phyloP scores from a whole-genome alignment of 371 early-diverging fungal genomes.

The Rhizopus sp. region DNA sequence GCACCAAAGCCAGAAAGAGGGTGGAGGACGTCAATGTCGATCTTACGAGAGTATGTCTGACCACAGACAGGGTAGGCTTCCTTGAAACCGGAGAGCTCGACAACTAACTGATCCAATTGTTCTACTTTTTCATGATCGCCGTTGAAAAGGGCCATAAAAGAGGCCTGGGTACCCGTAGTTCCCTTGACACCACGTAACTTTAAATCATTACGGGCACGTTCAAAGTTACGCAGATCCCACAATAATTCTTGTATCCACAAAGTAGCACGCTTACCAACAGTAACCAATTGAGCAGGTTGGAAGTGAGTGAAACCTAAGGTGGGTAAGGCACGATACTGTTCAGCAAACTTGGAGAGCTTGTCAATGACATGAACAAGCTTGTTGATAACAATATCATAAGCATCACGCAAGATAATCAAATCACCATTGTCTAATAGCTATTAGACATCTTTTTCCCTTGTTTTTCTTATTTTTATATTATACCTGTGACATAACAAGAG shows the following conservation, averaged over 20 bases:
- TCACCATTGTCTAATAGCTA: constrained; percentile 84
- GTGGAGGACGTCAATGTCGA: constrained; percentile 90
- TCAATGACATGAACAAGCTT: constrained; percentile 86
- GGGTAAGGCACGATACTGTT: constrained; percentile 81
- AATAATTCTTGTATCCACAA: constrained; percentile 95
- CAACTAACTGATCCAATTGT: constrained; percentile 85
- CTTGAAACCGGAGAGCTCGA: constrained; percentile 87
- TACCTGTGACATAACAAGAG: constrained; percentile 92
- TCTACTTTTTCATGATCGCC: constrained; percentile 95
- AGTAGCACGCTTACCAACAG: constrained; percentile 97
- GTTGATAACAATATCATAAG: constrained; percentile 86
- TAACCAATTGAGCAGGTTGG: constrained; percentile 97
- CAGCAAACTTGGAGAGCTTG: constrained; percentile 80
- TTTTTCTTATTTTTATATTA: neutral
- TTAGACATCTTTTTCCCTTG: neutral
- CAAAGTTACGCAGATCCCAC: constrained; percentile 95
- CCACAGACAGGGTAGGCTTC: constrained; percentile 92
- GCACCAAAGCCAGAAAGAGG: constrained; percentile 93
- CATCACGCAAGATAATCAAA: constrained; percentile 93
- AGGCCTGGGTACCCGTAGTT: constrained; percentile 98
- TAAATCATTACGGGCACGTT: constrained; percentile 86
- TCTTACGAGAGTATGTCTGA: constrained; percentile 97
- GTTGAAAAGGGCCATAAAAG: constrained; percentile 93
- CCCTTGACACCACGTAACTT: constrained; percentile 98
- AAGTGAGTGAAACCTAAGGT: constrained; percentile 98